A percentile compares a stretch with the other conserved stretches of the same genome.
phyloP scores from a whole-genome alignment of 1,284 basidiomycete genomes.

The Pterulicium gracile region DNA sequence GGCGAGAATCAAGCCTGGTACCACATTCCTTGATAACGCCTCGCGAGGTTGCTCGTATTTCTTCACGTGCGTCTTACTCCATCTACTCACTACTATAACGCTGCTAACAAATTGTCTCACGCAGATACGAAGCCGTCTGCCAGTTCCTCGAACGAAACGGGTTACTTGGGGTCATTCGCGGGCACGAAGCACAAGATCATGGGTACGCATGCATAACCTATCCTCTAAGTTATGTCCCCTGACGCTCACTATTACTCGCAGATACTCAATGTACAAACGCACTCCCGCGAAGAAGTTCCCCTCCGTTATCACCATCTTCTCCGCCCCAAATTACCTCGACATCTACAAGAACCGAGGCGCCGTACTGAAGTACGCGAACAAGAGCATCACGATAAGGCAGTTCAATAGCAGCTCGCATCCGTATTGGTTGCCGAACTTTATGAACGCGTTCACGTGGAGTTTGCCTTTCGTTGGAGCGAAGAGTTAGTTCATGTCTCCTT shows the following conservation, averaged over 20 bases:
- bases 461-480: conserved; percentile 97
- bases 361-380: conserved; percentile 95
- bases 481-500: conserved; percentile 43
- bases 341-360: conserved; percentile 95
- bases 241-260: conserved; percentile 22
- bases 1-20: conserved; percentile 27
- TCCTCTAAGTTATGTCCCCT: too few relatives aligned
- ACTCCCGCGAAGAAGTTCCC: conserved; percentile 87
- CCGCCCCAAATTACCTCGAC: conserved; percentile 95
- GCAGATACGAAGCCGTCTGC: conserved; percentile 86
- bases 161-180: conserved; percentile 89
- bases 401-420: conserved; percentile 94
- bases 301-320: conserved; percentile 93
- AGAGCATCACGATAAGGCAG: conserved; percentile 95
- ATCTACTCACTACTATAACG: neutral
- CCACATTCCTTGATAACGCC: conserved; percentile 76
- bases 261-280: conserved; percentile 91
- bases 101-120: conserved; percentile 3
- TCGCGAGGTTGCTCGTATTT: conserved; percentile 92
- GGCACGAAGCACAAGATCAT: conserved; percentile 96
- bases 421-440: conserved; percentile 92
- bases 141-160: conserved; percentile 90
- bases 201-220: too few relatives aligned
- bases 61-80: conserved; percentile 63
- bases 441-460: conserved; percentile 99